Evolutionary conservation across 768 basidiomycete genomes (phyloP), one percentile per base, ranked within the genome.

Genomic region (Amanita thiersii): DNA sequence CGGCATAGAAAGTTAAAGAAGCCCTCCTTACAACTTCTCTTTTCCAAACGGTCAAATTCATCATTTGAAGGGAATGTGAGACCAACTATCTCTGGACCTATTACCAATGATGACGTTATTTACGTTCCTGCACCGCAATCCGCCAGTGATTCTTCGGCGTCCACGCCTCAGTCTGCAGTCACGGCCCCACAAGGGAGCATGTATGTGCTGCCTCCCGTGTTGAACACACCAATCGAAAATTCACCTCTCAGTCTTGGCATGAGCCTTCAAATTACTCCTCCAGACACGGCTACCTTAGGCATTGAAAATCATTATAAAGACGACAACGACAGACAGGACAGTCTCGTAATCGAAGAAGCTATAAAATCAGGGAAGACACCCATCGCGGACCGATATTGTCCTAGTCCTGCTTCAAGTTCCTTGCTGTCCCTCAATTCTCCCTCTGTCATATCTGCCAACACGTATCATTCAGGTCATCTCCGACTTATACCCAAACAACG

Each of bases 1-100:
- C 50, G 55, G 35, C 54, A 60, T 18, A 57, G 56, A 44, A 55
- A 67, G 51, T 39, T 69, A 45, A 85, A 81, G 59, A 81, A 79
- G 38, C 81, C 86, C 0, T 86, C 84, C 2, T 59, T 86, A 43
- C 76, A 77, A 37, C 61, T 84, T 12, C 64, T 86, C 14, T 81
- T 86, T 56, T 68, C 79, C 23, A 83, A 81, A 62, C 73, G 70
- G 36, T 77, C 81, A 4, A 58, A 65, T 2, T 73, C 79, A 17
- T 66, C 75, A 2, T 51, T 73, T 33, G 56, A 47, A 30, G 24
- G 34, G 36, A 25, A 32, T 33, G 39, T 45, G 17, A 37, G 47
- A 36, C 15, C 29, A 18, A 28, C 12, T 14, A 47, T 47, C 56
- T 35, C 55, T 35, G 42, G 45, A 29, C 35, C 60, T 26, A 18